Evolutionary conservation across 2,329 filamentous ascomycete genomes (phyloP).

Genomic region (Claviceps quebecensis): DNA sequence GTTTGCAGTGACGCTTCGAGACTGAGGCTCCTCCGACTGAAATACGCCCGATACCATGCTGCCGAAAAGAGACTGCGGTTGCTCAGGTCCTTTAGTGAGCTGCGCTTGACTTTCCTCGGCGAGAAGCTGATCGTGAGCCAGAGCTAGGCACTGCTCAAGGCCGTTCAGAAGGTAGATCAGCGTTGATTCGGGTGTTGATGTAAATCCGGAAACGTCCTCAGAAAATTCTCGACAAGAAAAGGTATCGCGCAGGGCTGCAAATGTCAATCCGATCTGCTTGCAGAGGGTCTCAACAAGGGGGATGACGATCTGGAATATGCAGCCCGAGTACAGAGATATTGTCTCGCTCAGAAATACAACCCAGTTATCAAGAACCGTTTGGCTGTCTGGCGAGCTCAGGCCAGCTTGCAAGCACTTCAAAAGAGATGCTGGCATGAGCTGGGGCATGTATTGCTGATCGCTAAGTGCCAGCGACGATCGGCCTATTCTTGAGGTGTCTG

Average conservation of each 20-base stretch:
- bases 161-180: constrained; percentile 82
- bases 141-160: constrained; percentile 77
- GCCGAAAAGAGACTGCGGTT: constrained; percentile 77
- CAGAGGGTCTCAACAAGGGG: constrained; percentile 86
- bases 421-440: constrained; percentile 52
- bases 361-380: constrained; percentile 80
- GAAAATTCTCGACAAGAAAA: constrained; percentile 29
- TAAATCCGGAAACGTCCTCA: not conserved
- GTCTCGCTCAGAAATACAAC: constrained; percentile 72
- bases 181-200: constrained; percentile 47
- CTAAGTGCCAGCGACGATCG: constrained; percentile 23
- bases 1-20: constrained; percentile 78
- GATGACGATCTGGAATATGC: constrained; percentile 80
- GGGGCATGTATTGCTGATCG: constrained; percentile 12
- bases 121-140: constrained; percentile 70
- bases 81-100: constrained; percentile 63
- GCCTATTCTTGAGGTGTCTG: constrained; percentile 27
- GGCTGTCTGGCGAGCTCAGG: constrained; percentile 59
- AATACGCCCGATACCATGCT: constrained; percentile 92
- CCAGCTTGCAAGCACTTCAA: constrained; percentile 75
- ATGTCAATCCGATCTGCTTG: constrained; percentile 58
- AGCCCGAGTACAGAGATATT: constrained; percentile 67
- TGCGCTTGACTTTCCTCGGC: constrained; percentile 59
- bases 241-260: constrained; percentile 52
- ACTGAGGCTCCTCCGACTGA: constrained; percentile 59